Evolutionary conservation across 495 filamentous ascomycete species (phyloP), one percentile per base, ranked within the genome.

Genomic region (Daldinia caldariorum): DNA sequence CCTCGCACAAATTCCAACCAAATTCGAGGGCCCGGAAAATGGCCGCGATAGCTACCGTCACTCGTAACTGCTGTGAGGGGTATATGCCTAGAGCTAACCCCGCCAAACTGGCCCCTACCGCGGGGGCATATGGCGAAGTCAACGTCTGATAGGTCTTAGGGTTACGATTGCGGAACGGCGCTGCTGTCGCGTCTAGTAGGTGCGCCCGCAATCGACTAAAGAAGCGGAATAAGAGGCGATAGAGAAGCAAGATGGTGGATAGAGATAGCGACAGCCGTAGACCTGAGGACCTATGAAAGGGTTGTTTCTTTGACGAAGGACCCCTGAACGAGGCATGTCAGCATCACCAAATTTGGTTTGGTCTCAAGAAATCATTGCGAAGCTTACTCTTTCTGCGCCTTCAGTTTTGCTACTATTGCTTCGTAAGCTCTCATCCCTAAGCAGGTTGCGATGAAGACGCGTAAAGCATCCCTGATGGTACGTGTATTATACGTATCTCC

Each of bases 211-310:
- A 82, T 38, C 91, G 88, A 32, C 87, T 86, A 68, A 98, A 90
- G 81, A 99, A 99, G 62, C 94, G 92, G 80, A 93, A 92, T 10
- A 99, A 87, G 34, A 97, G 83, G 43, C 95, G 88, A 72, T 99
- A 94, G 67, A 97, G 83, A 39, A 98, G 84, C 34, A 99, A 84
- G 53, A 97, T 89, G 10, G 90, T 87, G 51, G 93, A 93, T 34
- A 97, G 83, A 1, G 92, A 93, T 29, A 94, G 79, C 14, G 93
- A 92, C 13, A 97, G 84, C 54, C 94, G 86, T 54, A 96, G 83
- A 55, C 90, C 90, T 0, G 91, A 84, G 2, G 89, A 91, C 63
- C 87, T 88, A 75, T 89, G 83, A 32, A 93, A 77, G 1, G 89
- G 79, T 9, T 81, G 74, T 80, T 87, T 80, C 70, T 76, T 50